Percentiles rank a stretch among this genome's conserved stretches.
phyloP scores from a whole-genome alignment of 768 basidiomycete species.

The Suillus hirtellus region DNA sequence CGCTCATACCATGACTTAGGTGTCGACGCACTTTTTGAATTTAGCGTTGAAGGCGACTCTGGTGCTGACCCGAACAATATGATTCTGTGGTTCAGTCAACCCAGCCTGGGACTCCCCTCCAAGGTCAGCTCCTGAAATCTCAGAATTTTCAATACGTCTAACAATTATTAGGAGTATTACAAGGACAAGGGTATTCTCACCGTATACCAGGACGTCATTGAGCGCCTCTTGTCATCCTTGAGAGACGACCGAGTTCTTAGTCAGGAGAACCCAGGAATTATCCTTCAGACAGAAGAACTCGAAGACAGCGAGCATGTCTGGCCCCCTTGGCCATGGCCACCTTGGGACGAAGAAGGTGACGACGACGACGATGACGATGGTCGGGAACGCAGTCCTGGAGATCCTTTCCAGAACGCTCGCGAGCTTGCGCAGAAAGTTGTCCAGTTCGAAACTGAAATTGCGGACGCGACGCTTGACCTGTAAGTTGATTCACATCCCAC shows the following conservation, averaged over 20 bases:
- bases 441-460: slow-evolving; percentile 75
- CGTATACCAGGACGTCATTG: slow-evolving; percentile 70
- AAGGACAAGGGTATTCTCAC: slow-evolving; percentile 68
- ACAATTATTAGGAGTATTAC: slow-evolving; percentile 74
- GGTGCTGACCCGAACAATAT: slow-evolving; percentile 85
- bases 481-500: slow-evolving; percentile 36
- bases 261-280: slow-evolving; percentile 23
- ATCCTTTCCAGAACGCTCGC: slow-evolving; percentile 47
- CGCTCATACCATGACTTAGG: slow-evolving; percentile 43
- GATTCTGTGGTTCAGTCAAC: slow-evolving; percentile 84
- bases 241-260: slow-evolving; percentile 42
- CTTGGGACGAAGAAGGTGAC: slow-evolving; percentile 73
- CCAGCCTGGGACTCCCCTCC: slow-evolving; percentile 78
- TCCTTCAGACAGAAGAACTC: slow-evolving; percentile 39
- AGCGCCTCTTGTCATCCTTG: slow-evolving; percentile 62
- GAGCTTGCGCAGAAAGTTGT: slow-evolving; percentile 73
- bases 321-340: slow-evolving; percentile 87
- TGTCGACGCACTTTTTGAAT: slow-evolving; percentile 75
- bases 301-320: slow-evolving; percentile 44
- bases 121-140: slow-evolving; percentile 51
- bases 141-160: slow-evolving; percentile 5
- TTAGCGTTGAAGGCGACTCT: slow-evolving; percentile 85
- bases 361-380: slow-evolving; percentile 38
- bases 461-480: slow-evolving; percentile 79
- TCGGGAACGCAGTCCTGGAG: slow-evolving; percentile 31